phyloP scores from a whole-genome alignment of 306 rosid species.

The Vigna nakashimae region DNA sequence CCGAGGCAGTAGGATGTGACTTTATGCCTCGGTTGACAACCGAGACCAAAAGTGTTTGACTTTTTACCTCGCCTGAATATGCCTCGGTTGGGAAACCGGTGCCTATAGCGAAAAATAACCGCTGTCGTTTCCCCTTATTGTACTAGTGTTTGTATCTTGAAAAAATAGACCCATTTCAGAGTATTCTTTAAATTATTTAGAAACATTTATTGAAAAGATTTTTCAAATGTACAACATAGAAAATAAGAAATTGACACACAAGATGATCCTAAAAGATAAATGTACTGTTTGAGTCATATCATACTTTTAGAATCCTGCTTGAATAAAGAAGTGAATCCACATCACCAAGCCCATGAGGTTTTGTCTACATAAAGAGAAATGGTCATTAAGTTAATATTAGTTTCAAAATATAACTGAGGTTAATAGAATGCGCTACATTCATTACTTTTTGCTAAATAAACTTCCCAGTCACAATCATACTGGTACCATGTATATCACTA shows the following conservation, averaged over 20 bases:
- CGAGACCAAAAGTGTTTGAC: no score
- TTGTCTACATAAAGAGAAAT: constrained; percentile 69
- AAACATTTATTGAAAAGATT: constrained; percentile 3
- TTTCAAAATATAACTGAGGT: no score
- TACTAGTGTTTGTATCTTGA: constrained; percentile 73
- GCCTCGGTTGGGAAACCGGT: no score
- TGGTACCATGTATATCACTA: no score
- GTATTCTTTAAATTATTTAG: constrained; percentile 26
- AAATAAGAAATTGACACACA: constrained; percentile 6
- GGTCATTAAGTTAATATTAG: constrained; percentile 24
- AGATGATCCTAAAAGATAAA: constrained; percentile 37
- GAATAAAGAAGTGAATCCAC: constrained; percentile 92
- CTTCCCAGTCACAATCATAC: no score
- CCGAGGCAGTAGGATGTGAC: no score
- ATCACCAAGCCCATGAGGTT: constrained; percentile 99
- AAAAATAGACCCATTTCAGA: constrained; percentile 89
- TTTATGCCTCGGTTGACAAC: no score
- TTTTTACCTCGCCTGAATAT: no score
- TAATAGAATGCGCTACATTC: no score
- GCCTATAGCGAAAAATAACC: no score
- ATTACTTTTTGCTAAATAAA: no score
- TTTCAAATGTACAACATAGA: constrained; percentile 26
- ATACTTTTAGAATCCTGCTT: constrained; percentile 81
- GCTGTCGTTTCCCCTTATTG: no score
- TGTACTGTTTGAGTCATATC: constrained; percentile 60